These are phyloP conservation scores for Boletus reticuloceps DNA, from an alignment of 768 basidiomycete genomes.

Conservation along the genomic window DNA sequence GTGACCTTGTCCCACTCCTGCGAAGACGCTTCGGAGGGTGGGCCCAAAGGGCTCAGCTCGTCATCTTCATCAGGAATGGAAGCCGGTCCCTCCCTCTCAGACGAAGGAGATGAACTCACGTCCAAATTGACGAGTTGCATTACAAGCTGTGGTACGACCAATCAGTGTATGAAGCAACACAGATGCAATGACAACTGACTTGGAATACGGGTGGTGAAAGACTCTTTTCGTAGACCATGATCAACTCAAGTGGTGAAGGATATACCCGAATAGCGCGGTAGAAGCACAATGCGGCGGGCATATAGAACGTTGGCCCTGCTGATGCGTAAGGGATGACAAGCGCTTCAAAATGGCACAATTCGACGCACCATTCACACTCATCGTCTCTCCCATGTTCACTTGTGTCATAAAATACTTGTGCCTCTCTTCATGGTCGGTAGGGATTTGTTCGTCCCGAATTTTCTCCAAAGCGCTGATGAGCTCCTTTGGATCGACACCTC, in stretches of 20 bases:
- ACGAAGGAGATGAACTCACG: slow-evolving; percentile 67
- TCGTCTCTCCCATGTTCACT: slow-evolving; percentile 82
- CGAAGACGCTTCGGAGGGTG: slow-evolving; percentile 84
- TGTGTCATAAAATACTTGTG: slow-evolving; percentile 92
- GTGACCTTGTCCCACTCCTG: slow-evolving; percentile 90
- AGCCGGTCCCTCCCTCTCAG: slow-evolving; percentile 23
- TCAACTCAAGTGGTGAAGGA: slow-evolving; percentile 90
- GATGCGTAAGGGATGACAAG: slow-evolving; percentile 1
- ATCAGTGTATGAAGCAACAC: slow-evolving; percentile 3
- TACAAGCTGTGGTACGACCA: slow-evolving; percentile 46
- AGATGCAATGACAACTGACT: slow-evolving; percentile 35
- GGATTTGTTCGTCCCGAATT: slow-evolving; percentile 67
- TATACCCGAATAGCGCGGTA: slow-evolving; percentile 93
- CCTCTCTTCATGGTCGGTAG: slow-evolving; percentile 67
- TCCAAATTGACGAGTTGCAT: slow-evolving; percentile 87
- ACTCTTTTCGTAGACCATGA: slow-evolving; percentile 92
- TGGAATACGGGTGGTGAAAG: slow-evolving; percentile 81
- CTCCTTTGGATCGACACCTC: slow-evolving; percentile 45
- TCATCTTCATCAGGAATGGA: slow-evolving; percentile 45
- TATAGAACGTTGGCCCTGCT: slow-evolving; percentile 71
- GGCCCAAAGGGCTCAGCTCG: slow-evolving; percentile 62
- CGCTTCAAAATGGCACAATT: neutral
- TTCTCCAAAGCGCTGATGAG: slow-evolving; percentile 62
- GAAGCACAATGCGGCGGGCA: slow-evolving; percentile 86
- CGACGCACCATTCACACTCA: slow-evolving; percentile 64